phyloP scores from a whole-genome alignment of 768 basidiomycete species.

The Auriscalpium orientale region DNA sequence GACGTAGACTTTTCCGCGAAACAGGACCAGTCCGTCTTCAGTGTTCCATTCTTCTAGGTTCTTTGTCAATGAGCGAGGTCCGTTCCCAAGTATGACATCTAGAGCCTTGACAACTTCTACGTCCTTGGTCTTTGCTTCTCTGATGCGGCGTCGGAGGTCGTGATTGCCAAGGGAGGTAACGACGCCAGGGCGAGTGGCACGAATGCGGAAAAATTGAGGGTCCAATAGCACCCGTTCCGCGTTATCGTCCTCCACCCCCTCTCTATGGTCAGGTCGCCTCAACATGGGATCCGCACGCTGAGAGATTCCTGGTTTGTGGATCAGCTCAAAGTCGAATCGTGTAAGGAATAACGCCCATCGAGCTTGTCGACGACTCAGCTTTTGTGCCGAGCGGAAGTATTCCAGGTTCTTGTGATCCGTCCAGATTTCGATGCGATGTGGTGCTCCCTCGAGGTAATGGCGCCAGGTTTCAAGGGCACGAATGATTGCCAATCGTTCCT shows the following conservation, averaged over 20 bases:
- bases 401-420: conserved; percentile 26
- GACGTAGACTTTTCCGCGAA: background rate
- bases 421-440: conserved; percentile 15
- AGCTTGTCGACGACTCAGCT: conserved; percentile 25
- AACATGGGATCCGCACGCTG: background rate
- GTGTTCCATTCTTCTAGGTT: background rate
- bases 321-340: conserved; percentile 1
- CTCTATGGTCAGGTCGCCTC: background rate
- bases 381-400: conserved; percentile 18
- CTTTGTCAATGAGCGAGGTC: background rate
- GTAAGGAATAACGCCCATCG: conserved; percentile 22
- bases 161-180: background rate
- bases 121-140: background rate
- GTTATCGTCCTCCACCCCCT: background rate
- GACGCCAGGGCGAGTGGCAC: background rate
- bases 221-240: background rate
- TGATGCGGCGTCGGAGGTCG: background rate
- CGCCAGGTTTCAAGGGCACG: background rate
- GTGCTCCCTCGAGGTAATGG: background rate
- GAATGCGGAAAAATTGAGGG: background rate
- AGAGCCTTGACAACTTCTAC: background rate
- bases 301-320: background rate
- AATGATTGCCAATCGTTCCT: background rate
- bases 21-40: background rate
- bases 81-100: background rate